Base-by-base conservation (phyloP, 2,329 filamentous ascomycete species). In the Coleophoma cylindrospora region DNA sequence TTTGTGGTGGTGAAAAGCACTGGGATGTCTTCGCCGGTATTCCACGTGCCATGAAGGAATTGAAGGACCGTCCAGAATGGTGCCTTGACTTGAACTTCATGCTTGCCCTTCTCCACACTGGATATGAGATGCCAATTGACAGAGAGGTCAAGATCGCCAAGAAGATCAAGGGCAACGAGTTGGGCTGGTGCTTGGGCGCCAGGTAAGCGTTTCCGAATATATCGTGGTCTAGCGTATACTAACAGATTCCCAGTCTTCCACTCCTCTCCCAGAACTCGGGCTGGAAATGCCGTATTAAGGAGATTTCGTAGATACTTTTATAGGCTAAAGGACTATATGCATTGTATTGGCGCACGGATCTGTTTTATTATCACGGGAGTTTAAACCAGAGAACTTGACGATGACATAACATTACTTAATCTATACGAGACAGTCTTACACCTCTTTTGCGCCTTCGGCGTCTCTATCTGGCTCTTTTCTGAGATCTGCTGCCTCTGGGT, bases 61-160 rank as follows among this genome's bases (percentile, higher is more conserved):
- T 99, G 33, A 74, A 76, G 48, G 91, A 81, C 54, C 81, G 92
- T 51, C 91, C 94, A 2, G 91, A 99, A 70, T 89, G 87, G 70
- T 99, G 94, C 71, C 73, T 99, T 62, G 94, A 99, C 70, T 74
- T 99, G 61, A 99, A 89, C 74, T 99, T 97, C 66, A 96, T 96
- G 90, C 74, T 95, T 61, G 89, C 89, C 22, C 76, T 99, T 50
- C 74, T 97, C 49, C 91, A 97, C 70, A 95, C 90, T 6, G 94
- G 94, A 3, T 99, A 99, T 64, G 94, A 97, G 60, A 96, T 99
- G 90, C 92, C 92, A 4, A 85, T 97, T 61, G 89, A 96, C 59
- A 81, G 95, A 37, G 94, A 99, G 70, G 91, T 99, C 58, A 92
- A 89, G 77, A 95, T 96, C 66, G 94, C 92, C 53, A 99, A 99